Conservation (phyloP, 2,329 filamentous ascomycete species). For the Alternaria rosae region DNA sequence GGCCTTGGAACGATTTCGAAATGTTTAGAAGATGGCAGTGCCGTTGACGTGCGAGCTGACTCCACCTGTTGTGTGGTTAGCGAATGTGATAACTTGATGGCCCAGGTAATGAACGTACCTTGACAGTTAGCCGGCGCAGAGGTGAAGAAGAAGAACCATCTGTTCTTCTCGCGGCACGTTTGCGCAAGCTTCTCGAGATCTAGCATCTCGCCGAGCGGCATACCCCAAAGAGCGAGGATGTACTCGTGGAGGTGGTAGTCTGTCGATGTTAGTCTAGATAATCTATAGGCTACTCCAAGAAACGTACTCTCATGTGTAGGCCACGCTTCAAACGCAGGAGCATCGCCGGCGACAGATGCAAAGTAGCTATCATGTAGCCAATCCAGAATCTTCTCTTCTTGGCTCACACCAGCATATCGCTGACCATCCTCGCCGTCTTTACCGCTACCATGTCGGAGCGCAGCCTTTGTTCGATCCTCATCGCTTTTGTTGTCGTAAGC, state of each 20-base stretch:
- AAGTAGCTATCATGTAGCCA: slow-evolving; percentile 77
- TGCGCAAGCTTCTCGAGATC: slow-evolving; percentile 61
- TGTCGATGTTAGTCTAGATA: slow-evolving; percentile 20
- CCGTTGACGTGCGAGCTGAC: slow-evolving; percentile 56
- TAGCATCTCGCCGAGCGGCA: slow-evolving; percentile 52
- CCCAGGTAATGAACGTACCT: slow-evolving; percentile 42
- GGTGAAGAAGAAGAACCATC: slow-evolving; percentile 69
- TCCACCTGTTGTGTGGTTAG: slow-evolving; percentile 38
- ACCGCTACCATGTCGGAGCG: slow-evolving; percentile 55
- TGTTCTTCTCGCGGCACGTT: slow-evolving; percentile 62
- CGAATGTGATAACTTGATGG: neutral
- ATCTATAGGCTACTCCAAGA: no score
- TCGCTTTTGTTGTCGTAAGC: slow-evolving; percentile 58
- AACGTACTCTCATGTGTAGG: slow-evolving; percentile 57
- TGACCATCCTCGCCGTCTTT: slow-evolving; percentile 49
- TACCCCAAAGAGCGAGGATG: slow-evolving; percentile 51
- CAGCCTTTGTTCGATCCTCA: slow-evolving; percentile 45
- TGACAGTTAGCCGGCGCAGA: slow-evolving; percentile 67
- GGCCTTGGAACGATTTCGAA: neutral
- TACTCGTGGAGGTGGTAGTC: slow-evolving; percentile 48
- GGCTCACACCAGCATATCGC: slow-evolving; percentile 59
- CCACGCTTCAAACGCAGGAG: slow-evolving; percentile 69
- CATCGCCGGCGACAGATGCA: slow-evolving; percentile 69
- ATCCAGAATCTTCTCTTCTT: slow-evolving; percentile 63
- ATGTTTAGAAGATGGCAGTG: slow-evolving; percentile 46